Percentiles rank a stretch among this genome's conserved stretches.
phyloP scores from a whole-genome alignment of 2,329 filamentous ascomycete genomes.

The Helicocarpus griseus region DNA sequence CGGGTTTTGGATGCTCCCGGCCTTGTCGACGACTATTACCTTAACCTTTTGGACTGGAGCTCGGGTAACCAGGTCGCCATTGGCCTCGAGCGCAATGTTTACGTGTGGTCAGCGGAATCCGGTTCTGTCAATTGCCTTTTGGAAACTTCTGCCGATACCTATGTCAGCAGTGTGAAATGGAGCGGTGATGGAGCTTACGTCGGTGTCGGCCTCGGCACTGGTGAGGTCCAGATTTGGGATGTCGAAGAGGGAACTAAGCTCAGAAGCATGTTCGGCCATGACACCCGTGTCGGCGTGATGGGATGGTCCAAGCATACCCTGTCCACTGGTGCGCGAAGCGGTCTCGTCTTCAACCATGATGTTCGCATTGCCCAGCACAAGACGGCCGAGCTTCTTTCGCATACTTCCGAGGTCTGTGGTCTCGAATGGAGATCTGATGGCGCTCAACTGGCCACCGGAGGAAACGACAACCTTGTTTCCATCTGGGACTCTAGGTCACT shows the following conservation, averaged over 20 bases:
- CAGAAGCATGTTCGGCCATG: constrained; percentile 96
- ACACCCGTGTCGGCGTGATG: constrained; percentile 94
- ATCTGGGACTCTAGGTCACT: constrained; percentile 98
- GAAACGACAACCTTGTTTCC: constrained; percentile 96
- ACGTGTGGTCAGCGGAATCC: constrained; percentile 95
- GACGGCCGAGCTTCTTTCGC: constrained; percentile 89
- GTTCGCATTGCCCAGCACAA: constrained; percentile 97
- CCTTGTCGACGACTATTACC: constrained; percentile 96
- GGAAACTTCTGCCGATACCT: constrained; percentile 82
- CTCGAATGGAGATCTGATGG: constrained; percentile 97
- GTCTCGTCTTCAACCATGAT: constrained; percentile 96
- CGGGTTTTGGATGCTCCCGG: constrained; percentile 93
- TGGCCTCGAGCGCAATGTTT: constrained; percentile 91
- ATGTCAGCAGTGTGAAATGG: constrained; percentile 98
- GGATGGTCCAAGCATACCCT: constrained; percentile 98
- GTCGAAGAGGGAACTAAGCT: constrained; percentile 91
- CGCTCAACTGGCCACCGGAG: constrained; percentile 90
- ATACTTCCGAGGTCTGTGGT: constrained; percentile 95
- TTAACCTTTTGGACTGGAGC: constrained; percentile 97
- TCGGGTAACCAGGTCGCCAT: constrained; percentile 97
- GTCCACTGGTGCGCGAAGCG: constrained; percentile 87
- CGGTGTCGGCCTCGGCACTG: constrained; percentile 84
- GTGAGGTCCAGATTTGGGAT: constrained; percentile 99
- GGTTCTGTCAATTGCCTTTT: constrained; percentile 81
- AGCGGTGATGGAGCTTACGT: constrained; percentile 95